phyloP scores from a whole-genome alignment of 805 yeast species.

The Hanseniaspora hatyaiensis region DNA sequence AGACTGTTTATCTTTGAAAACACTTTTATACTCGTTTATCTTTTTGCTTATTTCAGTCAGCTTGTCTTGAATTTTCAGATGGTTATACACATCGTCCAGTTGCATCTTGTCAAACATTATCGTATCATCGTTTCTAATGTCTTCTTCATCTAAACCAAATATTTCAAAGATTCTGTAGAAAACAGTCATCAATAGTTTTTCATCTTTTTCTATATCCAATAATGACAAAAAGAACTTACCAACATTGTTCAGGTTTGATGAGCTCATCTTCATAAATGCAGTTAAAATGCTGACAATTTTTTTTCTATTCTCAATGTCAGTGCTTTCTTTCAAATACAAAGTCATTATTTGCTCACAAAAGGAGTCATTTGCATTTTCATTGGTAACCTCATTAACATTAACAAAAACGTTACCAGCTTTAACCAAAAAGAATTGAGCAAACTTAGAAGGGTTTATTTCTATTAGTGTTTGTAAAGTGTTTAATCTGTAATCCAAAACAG shows the following conservation, averaged over 20 bases:
- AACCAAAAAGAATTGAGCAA: conserved; percentile 17
- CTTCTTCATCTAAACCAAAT: conserved; percentile 14
- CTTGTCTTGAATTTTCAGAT: conserved; percentile 3
- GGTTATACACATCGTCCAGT: conserved; percentile 11
- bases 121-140: neutral
- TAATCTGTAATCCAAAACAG: conserved; percentile 19
- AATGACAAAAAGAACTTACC: conserved; percentile 6
- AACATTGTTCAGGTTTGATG: conserved; percentile 2
- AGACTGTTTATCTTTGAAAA: conserved; percentile 9
- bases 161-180: conserved; percentile 12
- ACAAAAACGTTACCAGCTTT: conserved; percentile 18
- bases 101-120: conserved; percentile 7
- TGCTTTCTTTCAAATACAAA: conserved; percentile 2
- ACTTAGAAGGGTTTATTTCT: neutral
- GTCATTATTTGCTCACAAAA: conserved; percentile 14
- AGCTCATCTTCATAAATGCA: neutral
- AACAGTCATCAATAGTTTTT: conserved; percentile 1
- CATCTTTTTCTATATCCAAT: conserved; percentile 8
- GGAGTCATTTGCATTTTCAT: conserved; percentile 17
- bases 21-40: neutral
- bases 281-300: conserved; percentile 3
- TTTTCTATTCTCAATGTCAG: conserved; percentile 2
- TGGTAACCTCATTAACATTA: conserved; percentile 16
- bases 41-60: neutral
- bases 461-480: conserved; percentile 5